phyloP scores from a whole-genome alignment of 2,329 filamentous ascomycete genomes.

The Alternaria longipes region DNA sequence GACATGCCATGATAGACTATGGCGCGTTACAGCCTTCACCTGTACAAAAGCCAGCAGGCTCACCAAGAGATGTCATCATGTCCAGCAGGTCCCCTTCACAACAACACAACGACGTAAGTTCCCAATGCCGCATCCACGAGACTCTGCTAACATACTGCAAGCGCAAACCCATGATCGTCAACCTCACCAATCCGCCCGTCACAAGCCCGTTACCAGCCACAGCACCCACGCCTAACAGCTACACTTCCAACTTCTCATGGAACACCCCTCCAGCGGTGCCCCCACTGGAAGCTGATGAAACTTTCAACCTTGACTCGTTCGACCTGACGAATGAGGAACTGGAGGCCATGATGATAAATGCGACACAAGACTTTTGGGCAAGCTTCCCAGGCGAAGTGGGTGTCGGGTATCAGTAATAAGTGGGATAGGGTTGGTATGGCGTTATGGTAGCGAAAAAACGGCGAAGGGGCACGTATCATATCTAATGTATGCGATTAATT shows the following conservation, averaged over 20 bases:
- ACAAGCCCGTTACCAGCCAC: conserved; percentile 31
- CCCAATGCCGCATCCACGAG: conserved; percentile 3
- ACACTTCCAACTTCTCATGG: conserved; percentile 33
- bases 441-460: neutral
- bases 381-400: conserved; percentile 52
- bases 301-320: conserved; percentile 44
- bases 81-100: conserved; percentile 14
- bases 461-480: neutral
- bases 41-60: conserved; percentile 47
- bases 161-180: conserved; percentile 18
- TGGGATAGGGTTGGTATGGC: neutral
- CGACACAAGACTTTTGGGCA: conserved; percentile 53
- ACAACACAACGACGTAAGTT: conserved; percentile 15
- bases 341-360: conserved; percentile 51
- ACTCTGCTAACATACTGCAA: conserved; percentile 8
- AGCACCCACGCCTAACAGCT: conserved; percentile 37
- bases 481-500: neutral
- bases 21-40: conserved; percentile 52
- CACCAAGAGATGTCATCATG: conserved; percentile 23
- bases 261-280: conserved; percentile 32
- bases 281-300: conserved; percentile 44
- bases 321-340: conserved; percentile 48
- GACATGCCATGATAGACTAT: conserved; percentile 53
- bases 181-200: conserved; percentile 19
- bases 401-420: conserved; percentile 32